Base-by-base conservation (phyloP, 2,329 filamentous ascomycete species). In the Tolypocladium pustulatum region DNA sequence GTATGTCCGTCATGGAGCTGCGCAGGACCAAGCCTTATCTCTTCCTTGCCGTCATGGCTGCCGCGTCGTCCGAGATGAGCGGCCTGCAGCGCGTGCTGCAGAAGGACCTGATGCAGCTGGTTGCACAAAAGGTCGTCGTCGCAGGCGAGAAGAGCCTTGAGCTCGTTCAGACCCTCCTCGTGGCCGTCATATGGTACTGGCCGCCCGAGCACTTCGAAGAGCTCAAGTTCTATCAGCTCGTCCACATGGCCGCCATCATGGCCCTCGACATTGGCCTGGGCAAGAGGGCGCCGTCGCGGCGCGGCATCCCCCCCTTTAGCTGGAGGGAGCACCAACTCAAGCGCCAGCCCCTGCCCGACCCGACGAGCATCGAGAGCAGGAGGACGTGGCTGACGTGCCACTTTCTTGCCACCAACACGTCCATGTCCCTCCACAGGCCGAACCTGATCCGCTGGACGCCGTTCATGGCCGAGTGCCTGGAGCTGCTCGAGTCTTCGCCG, bases 211-310 rank as follows among this genome's bases (percentile, higher is more conserved):
- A 89, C 65, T 89, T 89, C 60, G 90, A 95, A 67, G 88, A 94
- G 73, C 83, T 93, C 67, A 94, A 94, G 69, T 95, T 94, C 70
- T 96, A 94, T 73, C 89, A 93, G 74, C 81, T 94, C 63, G 85
- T 91, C 53, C 90, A 96, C 69, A 84, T 90, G 67, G 88, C 89
- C 2, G 87, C 87, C 54, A 82, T 90, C 65, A 90, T 96, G 86
- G 88, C 87, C 32, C 85, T 95, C 58, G 91, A 96, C 65, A 81
- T 96, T 38, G 91, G 91, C 0, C 81, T 96, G 8, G 89, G 87
- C 20, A 81, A 67, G 58, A 68, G 66, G 55, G 9, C 62, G 7
- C 55, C 64, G 20, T 57, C 63, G 27, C 64, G 65, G 2, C 61
- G 65, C 20, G 60, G 65, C 51, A 61, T 57, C 65, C 54, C 36